Base-by-base conservation (phyloP, 257 asterid species). In the Vinca minor region DNA sequence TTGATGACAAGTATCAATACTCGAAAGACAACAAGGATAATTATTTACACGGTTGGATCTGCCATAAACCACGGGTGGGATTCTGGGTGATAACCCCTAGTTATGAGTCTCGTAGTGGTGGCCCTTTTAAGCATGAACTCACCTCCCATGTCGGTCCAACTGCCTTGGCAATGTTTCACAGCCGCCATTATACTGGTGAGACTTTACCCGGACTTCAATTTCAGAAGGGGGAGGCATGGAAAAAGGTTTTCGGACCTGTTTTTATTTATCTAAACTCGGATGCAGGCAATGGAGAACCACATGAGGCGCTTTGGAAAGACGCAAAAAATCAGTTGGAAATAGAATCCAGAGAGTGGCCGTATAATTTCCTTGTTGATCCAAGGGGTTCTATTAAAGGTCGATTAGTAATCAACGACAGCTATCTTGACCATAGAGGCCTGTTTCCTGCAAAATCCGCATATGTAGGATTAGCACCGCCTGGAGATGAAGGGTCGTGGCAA, bases 291-390 rank as follows among this genome's bases (percentile, higher is more conserved):
- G 64, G 66, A 28, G 67, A 78, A 53, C 84, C 84, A 21, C 39
- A 29, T 7, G 39, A 63, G 0, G 63, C 83, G 15, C 76, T 87
- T n/a, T 89, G 94, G 91, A 83, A 83, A 21, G 88, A 87, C 60
- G 94, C 95, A 3, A 44, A 87, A 87, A 76, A 58, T 8, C 76
- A 73, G 74, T 64, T 64, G 44, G 52, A 38, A 35, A 64, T 59
- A 59, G 96, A 91, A 76, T 78, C 70, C 55, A 58, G 57, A 57
- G 83, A 82, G 59, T 88, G 98, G 98, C 95, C 98, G 1, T 88
- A 91, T 59, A 83, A 82, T 65, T 88, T 91, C 57, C 94, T 89
- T 11, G 4, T 31, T 39, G n/a, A 65, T 44, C 74, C 80, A 45
- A 82, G 98, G 1, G 90, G 92, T 32, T 35, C 76, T 18, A 74